Evolutionary conservation across 768 basidiomycete species (phyloP), one percentile per base, ranked within the genome.

Genomic region (Naganishia onofrii): DNA sequence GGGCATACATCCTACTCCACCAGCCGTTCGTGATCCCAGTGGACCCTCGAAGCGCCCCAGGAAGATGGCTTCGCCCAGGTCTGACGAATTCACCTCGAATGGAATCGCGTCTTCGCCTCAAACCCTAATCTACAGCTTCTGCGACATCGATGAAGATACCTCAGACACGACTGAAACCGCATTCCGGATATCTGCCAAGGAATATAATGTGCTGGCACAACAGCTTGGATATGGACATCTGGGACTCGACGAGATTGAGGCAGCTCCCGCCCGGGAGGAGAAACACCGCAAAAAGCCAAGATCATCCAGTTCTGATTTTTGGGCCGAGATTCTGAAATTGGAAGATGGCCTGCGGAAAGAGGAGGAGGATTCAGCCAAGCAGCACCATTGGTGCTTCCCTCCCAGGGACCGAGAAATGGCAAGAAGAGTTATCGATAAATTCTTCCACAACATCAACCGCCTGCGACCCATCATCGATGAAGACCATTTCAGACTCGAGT

Each of bases 341-440:
- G 57, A 58, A n/a, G 57, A 58, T n/a, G 34, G 36, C 32, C 10
- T 31, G 57, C 57, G 36, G 34, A 32, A 58, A 58, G 57, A 58
- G 17, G 10, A 58, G 21, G 34, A 58, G 36, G n/a, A 58, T 23
- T 15, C 21, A 23, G 34, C 57, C 21, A 58, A 58, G 21, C 29
- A 58, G n/a, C 9, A 38, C 19, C 2, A 10, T 3, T 58, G 57
- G 57, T 32, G 29, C 23, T 58, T 58, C 34, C 57, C 57, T 19
- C 57, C 57, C 3, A 32, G 57, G 7, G 57, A 58, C 21, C 31
- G 57, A 36, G 57, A 58, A n/a, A 58, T 58, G 57, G 57, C 57
- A 19, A 38, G 57, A 38, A 34, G 57, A 36, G 57, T 58, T n/a
- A 58, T 58, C 34, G 34, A 58, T 23, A 58, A 58, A 36, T 58